Evolutionary conservation across 805 yeast genomes (phyloP).

Genomic region (Lachancea lanzarotensis): DNA sequence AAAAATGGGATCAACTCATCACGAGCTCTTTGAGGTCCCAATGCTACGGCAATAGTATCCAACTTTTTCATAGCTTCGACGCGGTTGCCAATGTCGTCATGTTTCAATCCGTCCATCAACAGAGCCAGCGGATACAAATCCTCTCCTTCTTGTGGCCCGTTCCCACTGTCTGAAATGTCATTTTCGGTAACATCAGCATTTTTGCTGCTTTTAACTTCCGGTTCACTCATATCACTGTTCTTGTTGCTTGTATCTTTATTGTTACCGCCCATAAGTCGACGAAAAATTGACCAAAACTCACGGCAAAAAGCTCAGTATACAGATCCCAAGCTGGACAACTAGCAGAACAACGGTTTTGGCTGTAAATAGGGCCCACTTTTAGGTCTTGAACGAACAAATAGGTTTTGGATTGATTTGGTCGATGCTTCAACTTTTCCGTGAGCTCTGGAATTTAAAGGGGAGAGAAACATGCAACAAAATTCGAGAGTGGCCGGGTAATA

Average conservation of each 20-base stretch:
- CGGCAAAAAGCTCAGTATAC: background rate
- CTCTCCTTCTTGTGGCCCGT: constrained; percentile 21
- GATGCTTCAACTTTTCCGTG: constrained; percentile 1
- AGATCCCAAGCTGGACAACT: background rate
- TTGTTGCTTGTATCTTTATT: background rate
- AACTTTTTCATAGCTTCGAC: constrained; percentile 91
- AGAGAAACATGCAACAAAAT: background rate
- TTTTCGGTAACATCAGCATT: background rate
- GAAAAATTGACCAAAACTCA: background rate
- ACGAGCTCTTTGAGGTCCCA: constrained; percentile 90
- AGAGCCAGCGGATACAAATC: constrained; percentile 88
- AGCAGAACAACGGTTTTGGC: background rate
- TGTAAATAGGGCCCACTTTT: background rate
- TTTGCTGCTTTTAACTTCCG: background rate
- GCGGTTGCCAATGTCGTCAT: constrained; percentile 90
- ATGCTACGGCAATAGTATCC: constrained; percentile 89
- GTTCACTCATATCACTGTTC: background rate
- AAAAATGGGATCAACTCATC: constrained; percentile 85
- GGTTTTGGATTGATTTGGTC: background rate
- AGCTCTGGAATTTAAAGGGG: background rate
- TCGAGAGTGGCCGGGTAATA: background rate
- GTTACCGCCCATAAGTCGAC: constrained; percentile 1
- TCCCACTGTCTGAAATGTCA: background rate
- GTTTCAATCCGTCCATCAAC: constrained; percentile 93
- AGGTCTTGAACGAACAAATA: background rate